Evolutionary conservation across 805 yeast genomes (phyloP), one percentile per base, ranked within the genome.

Genomic region (Schwanniomyces vanrijiae): DNA sequence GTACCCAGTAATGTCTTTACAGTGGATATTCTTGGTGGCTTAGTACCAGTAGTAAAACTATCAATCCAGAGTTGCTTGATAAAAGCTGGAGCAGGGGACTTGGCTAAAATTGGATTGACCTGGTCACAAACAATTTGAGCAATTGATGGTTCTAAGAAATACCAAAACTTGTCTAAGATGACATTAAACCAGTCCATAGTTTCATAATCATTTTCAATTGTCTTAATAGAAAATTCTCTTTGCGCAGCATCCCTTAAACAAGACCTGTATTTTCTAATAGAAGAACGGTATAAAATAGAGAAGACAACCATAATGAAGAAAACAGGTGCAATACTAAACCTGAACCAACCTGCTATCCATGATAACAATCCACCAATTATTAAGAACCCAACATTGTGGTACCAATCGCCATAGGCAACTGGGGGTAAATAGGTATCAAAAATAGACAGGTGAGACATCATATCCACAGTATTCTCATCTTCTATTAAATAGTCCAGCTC

Each of bases 171-270:
- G 61, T 86, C 91, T 68, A 95, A 65, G 59, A 95, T 86, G 21
- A 82, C 81, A 66, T 94, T 94, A 54, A 89, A 73, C 99, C 99
- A 94, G 61, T 94, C 97, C 87, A 94, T 81, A 5, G 96, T 78
- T 69, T 94, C 99, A 55, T 84, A 85, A 63, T 92, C 97, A 59
- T 83, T 80, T 66, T 94, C 98, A 53, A 91, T 84, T 40, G 80
- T 80, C 60, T 81, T 82, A 40, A 90, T 82, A 14, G 94, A 84
- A 60, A 87, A 82, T 61, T 92, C 96, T 55, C 96, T 82, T 60
- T 90, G 91, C 24, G 94, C 86, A 47, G 81, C 83, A 52, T 90
- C 90, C 59, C 97, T 80, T 52, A 90, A 76, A 3, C 69, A 61
- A 7, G 84, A 76, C 60, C 97, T 81, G 68, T 91, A 85, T 57